These are phyloP conservation scores for Leishmania mexicana DNA, from an alignment of 208 protist genomes.

Conservation along the genomic window DNA sequence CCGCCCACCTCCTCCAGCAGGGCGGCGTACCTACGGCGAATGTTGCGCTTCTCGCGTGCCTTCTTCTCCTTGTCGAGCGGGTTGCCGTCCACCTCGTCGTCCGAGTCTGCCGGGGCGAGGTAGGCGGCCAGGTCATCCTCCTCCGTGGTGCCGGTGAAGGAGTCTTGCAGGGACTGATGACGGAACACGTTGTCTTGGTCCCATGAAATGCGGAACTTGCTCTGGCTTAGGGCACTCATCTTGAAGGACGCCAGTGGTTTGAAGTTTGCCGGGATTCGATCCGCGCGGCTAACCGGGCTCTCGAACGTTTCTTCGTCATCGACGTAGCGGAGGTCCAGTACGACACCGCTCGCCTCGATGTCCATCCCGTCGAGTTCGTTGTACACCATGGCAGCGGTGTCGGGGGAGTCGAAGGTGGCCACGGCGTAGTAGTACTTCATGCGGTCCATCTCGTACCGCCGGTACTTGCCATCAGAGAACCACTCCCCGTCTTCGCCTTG, in stretches of 20 bases:
- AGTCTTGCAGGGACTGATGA: constrained; percentile 80
- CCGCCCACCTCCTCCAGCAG: constrained; percentile 87
- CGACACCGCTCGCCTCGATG: constrained; percentile 94
- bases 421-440: constrained; percentile 98
- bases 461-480: constrained; percentile 91
- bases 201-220: constrained; percentile 92
- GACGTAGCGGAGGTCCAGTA: constrained; percentile 97
- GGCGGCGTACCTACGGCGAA: constrained; percentile 84
- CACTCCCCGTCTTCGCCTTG: constrained; percentile 85
- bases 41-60: constrained; percentile 49
- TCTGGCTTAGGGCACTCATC: constrained; percentile 84
- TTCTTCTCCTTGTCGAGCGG: constrained; percentile 27
- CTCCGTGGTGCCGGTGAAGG: constrained; percentile 84
- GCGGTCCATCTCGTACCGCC: constrained; percentile 93
- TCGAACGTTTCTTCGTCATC: constrained; percentile 94
- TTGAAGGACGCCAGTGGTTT: constrained; percentile 82
- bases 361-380: constrained; percentile 96
- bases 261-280: constrained; percentile 82
- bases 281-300: constrained; percentile 57
- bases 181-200: constrained; percentile 91
- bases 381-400: constrained; percentile 94
- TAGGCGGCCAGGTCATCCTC: constrained; percentile 91
- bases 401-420: constrained; percentile 92
- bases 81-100: constrained; percentile 50
- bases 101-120: constrained; percentile 84